Evolutionary conservation across 805 yeast species (phyloP).

Genomic region (Helenozyma rhizophorensis): DNA sequence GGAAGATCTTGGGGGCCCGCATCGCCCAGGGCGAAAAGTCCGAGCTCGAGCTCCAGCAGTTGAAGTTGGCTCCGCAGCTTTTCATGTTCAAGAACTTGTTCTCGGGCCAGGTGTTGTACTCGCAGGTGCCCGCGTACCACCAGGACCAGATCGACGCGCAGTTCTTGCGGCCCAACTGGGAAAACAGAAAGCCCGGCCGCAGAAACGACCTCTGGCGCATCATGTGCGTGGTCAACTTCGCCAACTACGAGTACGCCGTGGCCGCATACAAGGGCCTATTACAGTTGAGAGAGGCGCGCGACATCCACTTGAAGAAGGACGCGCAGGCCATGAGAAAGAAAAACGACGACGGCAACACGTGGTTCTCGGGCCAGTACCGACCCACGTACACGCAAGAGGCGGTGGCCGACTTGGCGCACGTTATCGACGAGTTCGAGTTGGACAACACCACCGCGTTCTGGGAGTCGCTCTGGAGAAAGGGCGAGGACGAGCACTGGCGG

Average conservation of each 20-base stretch:
- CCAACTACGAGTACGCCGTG: constrained; percentile 57
- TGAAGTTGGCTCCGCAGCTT: constrained; percentile 78
- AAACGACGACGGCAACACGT: constrained; percentile 71
- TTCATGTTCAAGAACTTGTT: constrained; percentile 80
- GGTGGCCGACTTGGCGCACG: constrained; percentile 73
- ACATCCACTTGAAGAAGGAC: constrained; percentile 47
- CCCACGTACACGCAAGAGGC: constrained; percentile 91
- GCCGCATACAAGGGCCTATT: constrained; percentile 72
- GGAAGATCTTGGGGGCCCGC: constrained; percentile 40
- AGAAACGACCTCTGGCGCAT: constrained; percentile 89
- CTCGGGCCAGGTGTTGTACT: constrained; percentile 84
- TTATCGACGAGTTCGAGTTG: constrained; percentile 58
- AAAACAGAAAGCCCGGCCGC: constrained; percentile 71
- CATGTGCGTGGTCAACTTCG: constrained; percentile 76
- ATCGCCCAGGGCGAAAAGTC: constrained; percentile 37
- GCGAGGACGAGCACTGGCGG: constrained; percentile 73
- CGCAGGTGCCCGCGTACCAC: constrained; percentile 71
- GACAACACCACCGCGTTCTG: constrained; percentile 56
- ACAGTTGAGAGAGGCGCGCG: constrained; percentile 70
- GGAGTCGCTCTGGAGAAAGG: constrained; percentile 88
- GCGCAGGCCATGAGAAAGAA: constrained; percentile 68
- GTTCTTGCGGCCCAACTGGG: constrained; percentile 84
- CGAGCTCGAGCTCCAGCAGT: constrained; percentile 29
- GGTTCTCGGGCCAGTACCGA: constrained; percentile 85
- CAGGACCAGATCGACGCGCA: constrained; percentile 61